Conservation (phyloP, 1,284 basidiomycete genomes). For the Takashimella koratensis region DNA sequence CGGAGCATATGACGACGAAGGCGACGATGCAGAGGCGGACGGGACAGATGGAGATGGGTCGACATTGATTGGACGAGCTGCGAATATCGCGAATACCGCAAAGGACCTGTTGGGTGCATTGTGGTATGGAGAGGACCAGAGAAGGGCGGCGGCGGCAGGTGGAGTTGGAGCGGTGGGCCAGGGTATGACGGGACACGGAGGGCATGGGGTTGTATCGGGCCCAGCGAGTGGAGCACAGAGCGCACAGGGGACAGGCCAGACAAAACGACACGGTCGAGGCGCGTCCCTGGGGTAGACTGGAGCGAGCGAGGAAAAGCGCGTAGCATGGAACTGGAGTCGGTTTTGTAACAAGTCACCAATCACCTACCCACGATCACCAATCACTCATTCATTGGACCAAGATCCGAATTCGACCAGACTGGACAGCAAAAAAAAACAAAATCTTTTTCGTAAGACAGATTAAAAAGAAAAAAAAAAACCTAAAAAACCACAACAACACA, state of each 20-base stretch:
- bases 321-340: no score
- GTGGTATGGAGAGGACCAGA: constrained; percentile 40
- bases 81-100: constrained; percentile 49
- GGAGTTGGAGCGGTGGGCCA: constrained; percentile 48
- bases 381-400: no score
- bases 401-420: no score
- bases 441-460: no score
- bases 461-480: no score
- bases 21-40: not conserved
- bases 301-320: not conserved
- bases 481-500: no score
- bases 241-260: not conserved
- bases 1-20: not conserved
- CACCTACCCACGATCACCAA: not conserved
- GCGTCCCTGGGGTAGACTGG: constrained; percentile 2
- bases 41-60: constrained; percentile 32
- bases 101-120: constrained; percentile 49
- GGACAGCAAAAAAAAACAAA: no score
- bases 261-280: constrained; percentile 5
- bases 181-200: not conserved
- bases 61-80: constrained; percentile 46
- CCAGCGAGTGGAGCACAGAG: constrained; percentile 3
- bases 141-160: constrained; percentile 43
- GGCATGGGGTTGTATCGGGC: no score
- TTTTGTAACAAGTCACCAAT: not conserved